A percentile compares a stretch with the other conserved stretches of the same genome.
Evolutionary conservation across 1,284 basidiomycete species (phyloP).

Genomic region (Apiotrichum montevideense): DNA sequence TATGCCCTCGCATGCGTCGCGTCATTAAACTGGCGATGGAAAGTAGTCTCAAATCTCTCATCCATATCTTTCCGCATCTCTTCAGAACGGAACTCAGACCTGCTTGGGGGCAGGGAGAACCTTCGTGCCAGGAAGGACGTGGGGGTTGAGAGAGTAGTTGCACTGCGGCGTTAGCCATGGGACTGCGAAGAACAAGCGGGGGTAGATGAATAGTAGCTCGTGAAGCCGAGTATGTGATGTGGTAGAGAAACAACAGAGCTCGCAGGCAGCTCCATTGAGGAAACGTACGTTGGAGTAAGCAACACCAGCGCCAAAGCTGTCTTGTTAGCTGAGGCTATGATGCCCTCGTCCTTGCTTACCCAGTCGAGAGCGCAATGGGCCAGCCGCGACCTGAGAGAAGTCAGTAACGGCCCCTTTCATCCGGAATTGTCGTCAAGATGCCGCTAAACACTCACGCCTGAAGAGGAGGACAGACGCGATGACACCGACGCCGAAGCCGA

Average conservation of each 20-base stretch:
- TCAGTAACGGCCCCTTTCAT: constrained; percentile 1
- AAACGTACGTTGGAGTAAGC: constrained; percentile 60
- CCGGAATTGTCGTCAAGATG: neutral
- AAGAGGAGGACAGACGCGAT: constrained; percentile 91
- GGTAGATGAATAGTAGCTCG: too few species aligned
- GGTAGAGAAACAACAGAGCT: too few species aligned
- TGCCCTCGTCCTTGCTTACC: constrained; percentile 57
- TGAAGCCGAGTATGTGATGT: too few species aligned
- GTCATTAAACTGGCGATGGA: neutral
- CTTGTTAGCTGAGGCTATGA: too few species aligned
- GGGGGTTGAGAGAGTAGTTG: constrained; percentile 92
- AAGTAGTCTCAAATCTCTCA: neutral
- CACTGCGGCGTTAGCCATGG: constrained; percentile 54
- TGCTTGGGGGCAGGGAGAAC: constrained; percentile 53
- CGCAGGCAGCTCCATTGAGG: too few species aligned
- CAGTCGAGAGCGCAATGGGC: constrained; percentile 89
- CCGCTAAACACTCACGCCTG: constrained; percentile 63
- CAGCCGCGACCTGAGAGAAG: constrained; percentile 74
- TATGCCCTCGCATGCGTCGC: neutral
- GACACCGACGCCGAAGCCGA: constrained; percentile 91
- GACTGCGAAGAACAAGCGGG: too few species aligned
- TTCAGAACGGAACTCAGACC: constrained; percentile 3
- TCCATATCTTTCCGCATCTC: neutral
- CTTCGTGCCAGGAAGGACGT: constrained; percentile 82
- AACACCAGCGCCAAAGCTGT: constrained; percentile 55